Evolutionary conservation across 129 eudicot genomes (phyloP).

Genomic region (Gnaphalium uliginosum): DNA sequence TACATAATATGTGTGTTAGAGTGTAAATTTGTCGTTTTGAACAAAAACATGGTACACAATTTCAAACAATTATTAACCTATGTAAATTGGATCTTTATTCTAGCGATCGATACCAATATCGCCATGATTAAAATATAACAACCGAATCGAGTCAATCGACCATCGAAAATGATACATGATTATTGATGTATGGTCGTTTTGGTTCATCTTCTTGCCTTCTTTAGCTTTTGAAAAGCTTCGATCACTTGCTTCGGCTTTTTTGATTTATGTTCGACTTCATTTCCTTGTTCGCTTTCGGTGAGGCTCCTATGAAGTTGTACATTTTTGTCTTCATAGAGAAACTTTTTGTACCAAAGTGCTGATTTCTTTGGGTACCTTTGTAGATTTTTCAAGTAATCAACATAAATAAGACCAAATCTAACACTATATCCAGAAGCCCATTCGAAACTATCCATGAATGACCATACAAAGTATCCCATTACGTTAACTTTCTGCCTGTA

Average conservation of each 20-base stretch:
- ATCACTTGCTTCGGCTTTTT: background rate
- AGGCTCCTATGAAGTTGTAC: background rate
- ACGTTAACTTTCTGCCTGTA: slow-evolving; percentile 32
- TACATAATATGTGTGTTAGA: too few species aligned
- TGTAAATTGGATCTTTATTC: too few species aligned
- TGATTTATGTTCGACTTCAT: background rate
- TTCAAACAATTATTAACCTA: too few species aligned
- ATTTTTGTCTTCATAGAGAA: slow-evolving; percentile 20
- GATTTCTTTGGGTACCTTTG: slow-evolving; percentile 54
- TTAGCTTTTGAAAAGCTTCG: background rate
- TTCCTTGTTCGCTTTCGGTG: background rate
- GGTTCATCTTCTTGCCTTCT: background rate
- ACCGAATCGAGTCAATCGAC: too few species aligned
- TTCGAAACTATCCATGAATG: slow-evolving; percentile 59
- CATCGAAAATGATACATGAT: too few species aligned
- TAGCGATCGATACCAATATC: too few species aligned
- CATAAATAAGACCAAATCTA: slow-evolving; percentile 50
- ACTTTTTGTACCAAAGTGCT: slow-evolving; percentile 48
- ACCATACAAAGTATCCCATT: slow-evolving; percentile 53
- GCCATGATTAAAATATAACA: background rate
- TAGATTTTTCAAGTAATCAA: slow-evolving; percentile 36
- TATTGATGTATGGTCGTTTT: background rate
- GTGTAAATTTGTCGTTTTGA: too few species aligned
- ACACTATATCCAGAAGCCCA: slow-evolving; percentile 46
- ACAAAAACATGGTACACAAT: too few species aligned